phyloP scores from a whole-genome alignment of 2,329 filamentous ascomycete species.

The Paecilomyces variotii region DNA sequence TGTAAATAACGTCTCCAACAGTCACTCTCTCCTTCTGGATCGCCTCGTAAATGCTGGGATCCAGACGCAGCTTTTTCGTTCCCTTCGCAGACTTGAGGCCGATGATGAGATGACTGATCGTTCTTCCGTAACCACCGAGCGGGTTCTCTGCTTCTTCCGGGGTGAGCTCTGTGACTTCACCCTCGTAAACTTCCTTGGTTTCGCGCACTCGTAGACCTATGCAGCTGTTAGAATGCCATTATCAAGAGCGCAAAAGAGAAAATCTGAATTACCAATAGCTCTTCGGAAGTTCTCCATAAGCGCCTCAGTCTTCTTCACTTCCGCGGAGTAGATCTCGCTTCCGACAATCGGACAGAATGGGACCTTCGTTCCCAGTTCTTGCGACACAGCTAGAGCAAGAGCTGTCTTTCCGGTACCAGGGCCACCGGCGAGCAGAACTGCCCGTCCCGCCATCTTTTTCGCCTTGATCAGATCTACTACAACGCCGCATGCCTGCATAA shows the following conservation, averaged over 20 bases:
- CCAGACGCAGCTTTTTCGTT: constrained; percentile 93
- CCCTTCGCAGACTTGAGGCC: constrained; percentile 92
- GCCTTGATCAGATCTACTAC: constrained; percentile 92
- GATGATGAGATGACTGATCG: constrained; percentile 90
- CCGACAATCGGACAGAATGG: constrained; percentile 97
- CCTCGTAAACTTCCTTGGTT: constrained; percentile 98
- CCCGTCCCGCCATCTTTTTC: constrained; percentile 95
- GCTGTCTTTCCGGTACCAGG: constrained; percentile 97
- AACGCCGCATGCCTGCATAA: constrained; percentile 75
- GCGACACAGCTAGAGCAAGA: constrained; percentile 86
- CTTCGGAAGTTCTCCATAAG: constrained; percentile 98
- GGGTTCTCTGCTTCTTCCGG: constrained; percentile 98
- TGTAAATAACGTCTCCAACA: constrained; percentile 96
- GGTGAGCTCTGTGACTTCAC: constrained; percentile 94
- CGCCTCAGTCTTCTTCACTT: constrained; percentile 99
- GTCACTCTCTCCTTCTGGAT: constrained; percentile 97
- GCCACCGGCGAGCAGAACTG: constrained; percentile 85
- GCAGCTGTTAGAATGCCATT: constrained; percentile 10
- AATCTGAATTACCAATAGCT: constrained; percentile 65
- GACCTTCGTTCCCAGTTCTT: constrained; percentile 95
- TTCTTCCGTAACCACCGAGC: constrained; percentile 91
- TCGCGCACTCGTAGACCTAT: constrained; percentile 81
- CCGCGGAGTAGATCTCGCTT: constrained; percentile 94
- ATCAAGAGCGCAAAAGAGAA: not conserved
- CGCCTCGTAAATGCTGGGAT: constrained; percentile 97